A percentile compares a stretch with the other conserved stretches of the same genome.
phyloP scores from a whole-genome alignment of 2,329 filamentous ascomycete genomes.

The Aureobasidium melanogenum region DNA sequence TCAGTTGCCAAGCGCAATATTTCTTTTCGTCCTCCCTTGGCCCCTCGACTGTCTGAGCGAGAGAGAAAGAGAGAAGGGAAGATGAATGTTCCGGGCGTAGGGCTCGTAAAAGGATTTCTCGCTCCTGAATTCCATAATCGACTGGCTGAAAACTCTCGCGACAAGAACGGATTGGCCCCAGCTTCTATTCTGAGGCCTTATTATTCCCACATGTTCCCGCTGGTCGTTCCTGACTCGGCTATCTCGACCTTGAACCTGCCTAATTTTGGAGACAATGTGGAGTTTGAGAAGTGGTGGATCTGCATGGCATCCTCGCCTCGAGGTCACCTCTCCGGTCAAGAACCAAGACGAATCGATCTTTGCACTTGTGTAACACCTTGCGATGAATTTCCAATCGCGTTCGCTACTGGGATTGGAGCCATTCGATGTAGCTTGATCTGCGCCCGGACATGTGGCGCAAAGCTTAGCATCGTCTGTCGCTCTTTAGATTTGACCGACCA shows the following conservation, averaged over 20 bases:
- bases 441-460: constrained; percentile 1
- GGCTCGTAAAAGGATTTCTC: not conserved
- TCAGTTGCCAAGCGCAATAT: not conserved
- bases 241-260: not conserved
- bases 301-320: not conserved
- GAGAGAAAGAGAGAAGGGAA: not conserved
- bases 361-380: not conserved
- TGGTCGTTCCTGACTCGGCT: not conserved
- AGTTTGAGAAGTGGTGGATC: not conserved
- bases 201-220: constrained; percentile 9
- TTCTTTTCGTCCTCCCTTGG: not conserved
- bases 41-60: not conserved
- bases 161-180: constrained; percentile 1
- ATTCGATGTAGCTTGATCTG: not conserved
- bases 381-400: not conserved
- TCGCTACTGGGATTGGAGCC: not conserved
- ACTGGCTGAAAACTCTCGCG: constrained; percentile 2
- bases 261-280: not conserved
- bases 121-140: not conserved
- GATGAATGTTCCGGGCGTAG: not conserved
- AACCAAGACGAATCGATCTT: not conserved
- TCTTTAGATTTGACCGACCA: not conserved
- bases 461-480: constrained; percentile 2
- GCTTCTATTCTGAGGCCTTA: not conserved
- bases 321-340: not conserved